A percentile compares a stretch with the other conserved stretches of the same genome.
These are phyloP conservation scores for Apiospora phragmitis DNA, from an alignment of 2,329 filamentous ascomycete species.

Conservation along the genomic window DNA sequence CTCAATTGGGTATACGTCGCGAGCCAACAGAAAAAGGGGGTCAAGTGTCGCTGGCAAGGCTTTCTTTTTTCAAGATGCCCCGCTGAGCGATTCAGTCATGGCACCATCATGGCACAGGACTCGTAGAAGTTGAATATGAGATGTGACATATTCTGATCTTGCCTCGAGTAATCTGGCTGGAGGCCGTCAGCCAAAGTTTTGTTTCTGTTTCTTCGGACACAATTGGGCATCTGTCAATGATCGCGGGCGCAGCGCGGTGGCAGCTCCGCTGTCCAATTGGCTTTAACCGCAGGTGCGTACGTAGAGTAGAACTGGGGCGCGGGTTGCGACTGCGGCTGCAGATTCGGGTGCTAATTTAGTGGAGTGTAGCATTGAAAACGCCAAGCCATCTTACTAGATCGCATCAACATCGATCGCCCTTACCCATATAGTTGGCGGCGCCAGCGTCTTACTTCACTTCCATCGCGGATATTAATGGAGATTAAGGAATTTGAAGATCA, in stretches of 20 bases:
- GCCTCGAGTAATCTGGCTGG: not conserved
- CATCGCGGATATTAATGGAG: not conserved
- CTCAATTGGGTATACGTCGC: not conserved
- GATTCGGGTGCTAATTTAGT: not conserved
- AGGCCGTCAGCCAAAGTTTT: too few species aligned
- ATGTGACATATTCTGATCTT: not conserved
- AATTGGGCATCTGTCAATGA: not conserved
- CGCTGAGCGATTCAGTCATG: not conserved
- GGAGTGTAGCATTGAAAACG: not conserved
- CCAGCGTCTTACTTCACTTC: not conserved
- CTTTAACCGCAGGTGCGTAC: too few species aligned
- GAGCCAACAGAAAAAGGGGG: not conserved
- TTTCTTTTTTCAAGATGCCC: not conserved
- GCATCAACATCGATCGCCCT: not conserved
- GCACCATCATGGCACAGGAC: not conserved
- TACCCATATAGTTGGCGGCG: not conserved
- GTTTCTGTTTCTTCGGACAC: not conserved
- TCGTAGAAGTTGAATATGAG: not conserved
- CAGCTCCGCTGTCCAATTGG: not conserved
- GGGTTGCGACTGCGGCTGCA: not conserved
- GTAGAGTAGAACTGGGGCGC: not conserved
- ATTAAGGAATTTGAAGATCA: too few species aligned
- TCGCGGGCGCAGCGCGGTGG: not conserved
- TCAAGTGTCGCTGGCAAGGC: not conserved
- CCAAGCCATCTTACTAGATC: not conserved